These are phyloP conservation scores for Escallonia rubra DNA, from an alignment of 129 eudicot genomes.

Conservation along the genomic window DNA sequence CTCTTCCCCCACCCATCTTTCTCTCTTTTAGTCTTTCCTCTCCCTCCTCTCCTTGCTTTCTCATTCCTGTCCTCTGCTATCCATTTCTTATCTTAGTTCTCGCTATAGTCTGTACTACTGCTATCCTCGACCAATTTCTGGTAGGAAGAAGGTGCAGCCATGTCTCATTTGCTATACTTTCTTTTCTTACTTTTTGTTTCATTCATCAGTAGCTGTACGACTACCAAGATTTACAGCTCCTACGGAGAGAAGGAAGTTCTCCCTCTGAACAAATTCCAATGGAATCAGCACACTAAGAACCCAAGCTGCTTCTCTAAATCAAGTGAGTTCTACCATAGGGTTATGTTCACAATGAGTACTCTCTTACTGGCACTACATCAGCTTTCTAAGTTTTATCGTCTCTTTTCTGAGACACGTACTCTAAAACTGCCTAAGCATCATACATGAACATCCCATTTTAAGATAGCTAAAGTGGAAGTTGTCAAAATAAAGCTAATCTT, in stretches of 20 bases:
- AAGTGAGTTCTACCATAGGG: constrained; percentile 37
- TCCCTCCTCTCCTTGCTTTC: background rate
- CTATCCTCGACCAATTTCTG: background rate
- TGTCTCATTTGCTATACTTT: constrained; percentile 15
- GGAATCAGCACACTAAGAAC: constrained; percentile 22
- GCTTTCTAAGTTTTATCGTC: background rate
- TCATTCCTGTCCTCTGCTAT: constrained; percentile 5
- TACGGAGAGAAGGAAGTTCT: constrained; percentile 40
- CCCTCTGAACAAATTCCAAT: constrained; percentile 35
- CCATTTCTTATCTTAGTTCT: constrained; percentile 9
- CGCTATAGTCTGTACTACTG: no score
- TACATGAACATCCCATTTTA: no score
- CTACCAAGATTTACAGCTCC: constrained; percentile 5
- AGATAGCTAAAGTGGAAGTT: no score
- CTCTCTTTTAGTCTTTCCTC: background rate
- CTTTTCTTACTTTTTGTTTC: constrained; percentile 17
- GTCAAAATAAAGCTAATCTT: no score
- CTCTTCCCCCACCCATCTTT: constrained; percentile 14
- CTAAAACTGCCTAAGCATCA: background rate
- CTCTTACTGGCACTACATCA: background rate
- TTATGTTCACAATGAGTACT: background rate
- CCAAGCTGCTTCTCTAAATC: constrained; percentile 48
- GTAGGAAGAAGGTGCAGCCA: background rate
- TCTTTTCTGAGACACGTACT: background rate
- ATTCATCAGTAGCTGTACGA: constrained; percentile 10